These are phyloP conservation scores for Casaregolazyma suthepensis DNA, from an alignment of 1,139 yeast species.

Conservation along the genomic window DNA sequence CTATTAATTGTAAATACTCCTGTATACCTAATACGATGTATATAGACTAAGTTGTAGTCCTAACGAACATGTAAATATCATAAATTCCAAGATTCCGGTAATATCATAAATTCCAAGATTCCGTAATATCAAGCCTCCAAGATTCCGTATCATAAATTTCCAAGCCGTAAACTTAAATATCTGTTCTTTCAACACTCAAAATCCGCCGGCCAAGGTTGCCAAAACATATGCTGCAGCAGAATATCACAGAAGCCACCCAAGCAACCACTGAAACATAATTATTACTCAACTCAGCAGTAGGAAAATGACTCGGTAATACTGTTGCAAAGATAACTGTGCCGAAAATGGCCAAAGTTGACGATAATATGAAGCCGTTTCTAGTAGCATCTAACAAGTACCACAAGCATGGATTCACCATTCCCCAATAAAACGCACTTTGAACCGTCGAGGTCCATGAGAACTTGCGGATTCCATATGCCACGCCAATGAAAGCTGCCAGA, in stretches of 20 bases:
- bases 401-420: slow-evolving; percentile 66
- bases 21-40: not conserved
- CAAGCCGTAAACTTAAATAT: too few species aligned
- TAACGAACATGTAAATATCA: too few species aligned
- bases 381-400: slow-evolving; percentile 82
- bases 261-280: slow-evolving; percentile 32
- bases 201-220: slow-evolving; percentile 64
- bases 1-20: not conserved
- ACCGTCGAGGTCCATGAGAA: slow-evolving; percentile 72
- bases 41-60: too few species aligned
- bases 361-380: slow-evolving; percentile 48
- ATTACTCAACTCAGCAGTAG: slow-evolving; percentile 18
- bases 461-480: slow-evolving; percentile 75
- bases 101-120: too few species aligned
- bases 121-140: too few species aligned
- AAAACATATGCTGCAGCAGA: slow-evolving; percentile 61
- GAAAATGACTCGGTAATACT: slow-evolving; percentile 28
- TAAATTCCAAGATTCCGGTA: too few species aligned
- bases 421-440: slow-evolving; percentile 73
- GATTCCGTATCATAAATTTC: too few species aligned
- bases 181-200: slow-evolving; percentile 11
- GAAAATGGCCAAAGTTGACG: slow-evolving; percentile 28
- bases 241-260: slow-evolving; percentile 58
- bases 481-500: slow-evolving; percentile 71
- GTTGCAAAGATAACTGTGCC: slow-evolving; percentile 29